phyloP scores from a whole-genome alignment of 768 basidiomycete species.

The Mrakia gelida region DNA sequence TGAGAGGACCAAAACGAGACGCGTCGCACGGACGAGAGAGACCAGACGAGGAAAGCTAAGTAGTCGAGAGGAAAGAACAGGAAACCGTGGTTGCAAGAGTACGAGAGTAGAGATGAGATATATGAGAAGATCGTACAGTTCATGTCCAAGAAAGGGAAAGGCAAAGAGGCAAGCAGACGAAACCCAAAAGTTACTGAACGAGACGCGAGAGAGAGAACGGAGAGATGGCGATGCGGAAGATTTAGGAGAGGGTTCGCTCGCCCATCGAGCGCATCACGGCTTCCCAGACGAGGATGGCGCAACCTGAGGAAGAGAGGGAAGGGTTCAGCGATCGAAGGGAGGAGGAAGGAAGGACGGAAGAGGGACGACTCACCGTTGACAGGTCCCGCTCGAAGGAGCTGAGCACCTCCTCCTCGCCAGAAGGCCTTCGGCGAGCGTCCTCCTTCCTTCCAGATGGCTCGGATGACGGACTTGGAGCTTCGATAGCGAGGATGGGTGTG shows the following conservation, averaged over 20 bases:
- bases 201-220: not conserved
- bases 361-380: not conserved
- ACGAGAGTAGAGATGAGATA: not conserved
- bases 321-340: not conserved
- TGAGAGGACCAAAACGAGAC: too few species aligned
- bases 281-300: conserved; percentile 7
- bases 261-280: not conserved
- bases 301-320: not conserved
- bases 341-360: not conserved
- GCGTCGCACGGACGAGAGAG: too few species aligned
- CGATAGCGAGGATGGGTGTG: conserved; percentile 1
- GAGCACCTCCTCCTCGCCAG: not conserved
- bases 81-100: too few species aligned
- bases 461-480: not conserved
- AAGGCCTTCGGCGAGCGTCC: not conserved
- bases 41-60: too few species aligned
- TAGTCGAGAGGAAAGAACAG: too few species aligned
- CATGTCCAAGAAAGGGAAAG: not conserved
- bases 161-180: not conserved
- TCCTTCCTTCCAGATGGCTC: conserved; percentile 1
- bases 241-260: not conserved
- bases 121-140: not conserved
- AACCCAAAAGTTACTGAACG: not conserved
- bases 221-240: not conserved
- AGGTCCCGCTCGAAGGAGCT: not conserved